Evolutionary conservation across 352 stramenopile genomes (phyloP).

Genomic region (Globisporangium paroecandrum): DNA sequence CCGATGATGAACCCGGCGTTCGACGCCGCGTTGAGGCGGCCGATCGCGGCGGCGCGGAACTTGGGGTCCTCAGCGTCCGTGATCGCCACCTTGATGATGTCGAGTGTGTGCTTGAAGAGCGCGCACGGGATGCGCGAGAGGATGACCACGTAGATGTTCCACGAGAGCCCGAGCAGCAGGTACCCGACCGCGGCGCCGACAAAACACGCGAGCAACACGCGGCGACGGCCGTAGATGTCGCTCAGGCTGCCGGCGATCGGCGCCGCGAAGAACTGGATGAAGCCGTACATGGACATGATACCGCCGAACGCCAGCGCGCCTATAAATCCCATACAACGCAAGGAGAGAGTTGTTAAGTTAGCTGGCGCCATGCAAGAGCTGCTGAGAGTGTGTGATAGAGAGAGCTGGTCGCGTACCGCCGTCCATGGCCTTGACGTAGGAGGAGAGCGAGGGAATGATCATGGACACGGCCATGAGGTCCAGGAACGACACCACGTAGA

Average conservation of each 20-base stretch:
- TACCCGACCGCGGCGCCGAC: slow-evolving; percentile 60
- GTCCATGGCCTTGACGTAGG: slow-evolving; percentile 78
- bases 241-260: slow-evolving; percentile 70
- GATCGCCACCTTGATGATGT: slow-evolving; percentile 72
- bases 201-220: slow-evolving; percentile 63
- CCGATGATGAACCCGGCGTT: slow-evolving; percentile 79
- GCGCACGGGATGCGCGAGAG: slow-evolving; percentile 68
- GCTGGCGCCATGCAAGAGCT: not conserved
- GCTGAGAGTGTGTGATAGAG: not conserved
- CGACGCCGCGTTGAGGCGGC: slow-evolving; percentile 66
- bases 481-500: slow-evolving; percentile 79
- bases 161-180: slow-evolving; percentile 63
- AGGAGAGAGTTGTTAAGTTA: not conserved
- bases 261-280: slow-evolving; percentile 81
- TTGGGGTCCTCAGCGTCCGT: slow-evolving; percentile 48
- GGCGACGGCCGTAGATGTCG: slow-evolving; percentile 59
- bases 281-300: slow-evolving; percentile 84
- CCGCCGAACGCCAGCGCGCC: slow-evolving; percentile 61
- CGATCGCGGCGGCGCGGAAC: slow-evolving; percentile 45
- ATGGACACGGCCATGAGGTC: slow-evolving; percentile 82
- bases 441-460: slow-evolving; percentile 78
- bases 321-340: slow-evolving; percentile 4
- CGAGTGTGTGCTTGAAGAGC: slow-evolving; percentile 82
- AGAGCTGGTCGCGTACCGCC: slow-evolving; percentile 24
- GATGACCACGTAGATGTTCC: slow-evolving; percentile 76